These are phyloP conservation scores for Euphorbia corollata DNA, from an alignment of 441 rosid species.

Conservation along the genomic window DNA sequence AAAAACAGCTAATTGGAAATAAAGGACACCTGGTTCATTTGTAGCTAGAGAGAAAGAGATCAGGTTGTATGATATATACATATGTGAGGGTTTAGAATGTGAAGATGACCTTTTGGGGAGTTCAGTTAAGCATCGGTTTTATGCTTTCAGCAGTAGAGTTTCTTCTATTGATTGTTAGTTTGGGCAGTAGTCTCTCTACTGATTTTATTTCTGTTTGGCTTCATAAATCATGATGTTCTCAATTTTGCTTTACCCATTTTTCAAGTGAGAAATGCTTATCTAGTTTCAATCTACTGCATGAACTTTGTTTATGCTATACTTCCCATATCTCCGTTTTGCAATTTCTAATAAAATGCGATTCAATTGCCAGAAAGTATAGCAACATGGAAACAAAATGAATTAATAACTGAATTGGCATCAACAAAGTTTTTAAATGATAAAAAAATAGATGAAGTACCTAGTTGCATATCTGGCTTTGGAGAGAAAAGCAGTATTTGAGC, in stretches of 20 bases:
- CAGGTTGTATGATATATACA: neutral
- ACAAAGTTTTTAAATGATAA: neutral
- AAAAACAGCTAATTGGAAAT: neutral
- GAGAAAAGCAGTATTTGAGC: conserved; percentile 60
- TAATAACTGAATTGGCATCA: neutral
- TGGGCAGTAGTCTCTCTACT: neutral
- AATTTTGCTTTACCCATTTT: too few relatives aligned
- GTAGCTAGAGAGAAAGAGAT: neutral
- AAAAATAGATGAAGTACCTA: conserved; percentile 36
- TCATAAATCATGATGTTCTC: neutral
- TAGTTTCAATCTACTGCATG: neutral
- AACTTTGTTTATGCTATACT: neutral
- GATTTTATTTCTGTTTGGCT: neutral
- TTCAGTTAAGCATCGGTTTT: neutral
- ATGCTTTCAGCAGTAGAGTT: neutral
- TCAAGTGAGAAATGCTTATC: neutral
- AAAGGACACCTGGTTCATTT: neutral
- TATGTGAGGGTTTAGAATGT: neutral
- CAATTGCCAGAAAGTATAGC: neutral
- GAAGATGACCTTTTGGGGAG: neutral
- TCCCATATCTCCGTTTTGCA: neutral
- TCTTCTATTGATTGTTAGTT: neutral
- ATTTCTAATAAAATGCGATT: neutral
- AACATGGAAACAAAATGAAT: neutral
- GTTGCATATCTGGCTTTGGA: conserved; percentile 60